Evolutionary conservation across 164 flowering plant species (phyloP), one percentile per base, ranked within the genome.

Genomic region (Tetrastigma voinierianum): DNA sequence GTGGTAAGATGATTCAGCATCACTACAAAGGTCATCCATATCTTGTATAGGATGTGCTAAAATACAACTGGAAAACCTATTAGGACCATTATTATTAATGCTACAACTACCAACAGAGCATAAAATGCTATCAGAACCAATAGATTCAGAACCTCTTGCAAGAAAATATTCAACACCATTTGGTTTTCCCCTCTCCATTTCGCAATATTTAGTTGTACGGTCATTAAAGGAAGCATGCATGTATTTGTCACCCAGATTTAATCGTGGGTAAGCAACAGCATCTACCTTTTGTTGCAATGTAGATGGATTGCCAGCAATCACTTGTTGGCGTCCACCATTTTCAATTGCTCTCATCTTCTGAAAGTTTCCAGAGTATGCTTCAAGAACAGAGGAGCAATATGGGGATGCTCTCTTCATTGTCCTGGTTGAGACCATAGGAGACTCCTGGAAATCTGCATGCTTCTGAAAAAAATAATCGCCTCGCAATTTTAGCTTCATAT

Each of bases 71-170:
- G 58, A 64, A 14, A 62, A 70, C 68, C 63, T 72, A 72, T 65
- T 69, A 57, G 72, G 70, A 69, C 58, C 59, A 64, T 67, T 52
- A 70, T 75, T 74, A 76, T 25, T 59, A 67, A 76, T 64, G 70
- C 89, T 83, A 83, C 96, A 90, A 77, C 98, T 91, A 86, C 84
- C 98, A 69, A 90, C 91, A 62, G 95, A 90, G 77, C 82, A 86
- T 21, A 72, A 58, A 67, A 75, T 72, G 70, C 82, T 80, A 62
- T 82, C 83, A 64, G 76, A 73, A 65, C 79, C 84, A 79, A 54
- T 74, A 54, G 74, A 53, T 67, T 82, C 88, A 68, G 80, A 60
- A 61, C 73, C 59, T 75, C 73, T 70, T 52, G 75, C 72, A 72
- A 40, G 16, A 16, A 69, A 74, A 77, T 67, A 70, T 46, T 77